Evolutionary conservation across 495 filamentous ascomycete species (phyloP), one percentile per base, ranked within the genome.

Genomic region (Penicillium fimorum): DNA sequence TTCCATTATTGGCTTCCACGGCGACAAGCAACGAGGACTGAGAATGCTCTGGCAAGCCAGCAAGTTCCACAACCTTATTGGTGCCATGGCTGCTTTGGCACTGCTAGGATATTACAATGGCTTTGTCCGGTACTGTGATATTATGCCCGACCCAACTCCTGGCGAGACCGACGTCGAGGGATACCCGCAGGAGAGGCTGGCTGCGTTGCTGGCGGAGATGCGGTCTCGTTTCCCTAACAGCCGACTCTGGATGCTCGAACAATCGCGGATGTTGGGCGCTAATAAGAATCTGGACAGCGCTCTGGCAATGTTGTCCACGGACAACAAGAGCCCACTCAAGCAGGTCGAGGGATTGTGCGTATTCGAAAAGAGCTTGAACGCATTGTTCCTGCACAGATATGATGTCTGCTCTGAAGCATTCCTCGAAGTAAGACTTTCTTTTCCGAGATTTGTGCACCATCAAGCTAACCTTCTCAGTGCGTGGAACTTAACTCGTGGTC

Each of bases 11-110:
- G 95, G 95, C 12, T 97, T 97, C 69, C 86, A 82, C 60, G 94
- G 94, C 13, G 93, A 98, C 69, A 87, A 91, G 46, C 87, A 93
- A 52, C 79, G 86, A 22, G 95, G 92, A 3, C 69, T 96, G 12
- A 72, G 79, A 18, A 88, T 96, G 84, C 84, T 98, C 9, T 98
- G 95, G 94, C 90, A 93, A 70, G 88, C 91, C 13, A 88, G 88
- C 59, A 91, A 88, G 61, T 91, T 89, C 65, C 78, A 84, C 59
- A 96, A 96, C 64, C 81, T 97, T 68, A 92, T 96, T 63, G 94
- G 94, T 27, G 92, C 90, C 27, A 87, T 97, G 68, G 88, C 92
- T 5, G 91, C 87, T 0, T 75, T 97, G 29, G 81, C 88, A 35
- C 74, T 96, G 7, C 78, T 97, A 3, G 85, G 85, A 15, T 97